Evolutionary conservation across 1,284 basidiomycete genomes (phyloP).

Genomic region (Paramarasmius palmivorus): DNA sequence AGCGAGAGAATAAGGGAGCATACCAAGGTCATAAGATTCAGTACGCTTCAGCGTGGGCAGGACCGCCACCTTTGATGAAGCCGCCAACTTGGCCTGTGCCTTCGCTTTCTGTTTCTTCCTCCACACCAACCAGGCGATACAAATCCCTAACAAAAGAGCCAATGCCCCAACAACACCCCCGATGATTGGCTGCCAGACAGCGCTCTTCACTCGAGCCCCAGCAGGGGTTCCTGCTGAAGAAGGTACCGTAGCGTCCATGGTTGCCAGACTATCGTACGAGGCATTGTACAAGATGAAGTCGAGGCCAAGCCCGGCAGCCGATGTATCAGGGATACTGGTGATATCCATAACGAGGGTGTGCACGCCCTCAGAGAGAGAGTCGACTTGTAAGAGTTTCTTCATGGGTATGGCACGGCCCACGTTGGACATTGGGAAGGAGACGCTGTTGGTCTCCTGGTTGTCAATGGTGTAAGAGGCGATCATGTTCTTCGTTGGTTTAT

Average conservation of each 20-base stretch:
- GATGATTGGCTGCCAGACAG: not conserved
- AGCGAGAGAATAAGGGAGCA: not conserved
- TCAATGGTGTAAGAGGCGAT: conserved; percentile 36
- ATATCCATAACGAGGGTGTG: conserved; percentile 37
- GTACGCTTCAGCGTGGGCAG: not conserved
- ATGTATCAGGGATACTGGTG: conserved; percentile 30
- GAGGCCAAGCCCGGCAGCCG: conserved; percentile 28
- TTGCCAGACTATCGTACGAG: conserved; percentile 24
- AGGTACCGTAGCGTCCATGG: not conserved
- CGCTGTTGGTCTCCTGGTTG: conserved; percentile 20
- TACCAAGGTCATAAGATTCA: not conserved
- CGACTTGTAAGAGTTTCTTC: conserved; percentile 32
- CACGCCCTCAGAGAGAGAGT: conserved; percentile 27
- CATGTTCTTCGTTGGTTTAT: conserved; percentile 27
- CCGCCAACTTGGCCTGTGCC: not conserved
- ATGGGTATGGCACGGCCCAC: conserved; percentile 29
- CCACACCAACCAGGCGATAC: not conserved
- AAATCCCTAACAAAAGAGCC: not conserved
- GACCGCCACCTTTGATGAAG: not conserved
- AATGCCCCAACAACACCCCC: not conserved
- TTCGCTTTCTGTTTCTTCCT: not conserved
- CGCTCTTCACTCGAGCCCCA: not conserved
- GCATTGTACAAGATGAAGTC: conserved; percentile 40
- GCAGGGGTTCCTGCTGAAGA: not conserved
- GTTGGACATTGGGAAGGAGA: conserved; percentile 25